Evolutionary conservation across 2,329 filamentous ascomycete genomes (phyloP), one percentile per base, ranked within the genome.

Genomic region (Stemphylium lycopersici): DNA sequence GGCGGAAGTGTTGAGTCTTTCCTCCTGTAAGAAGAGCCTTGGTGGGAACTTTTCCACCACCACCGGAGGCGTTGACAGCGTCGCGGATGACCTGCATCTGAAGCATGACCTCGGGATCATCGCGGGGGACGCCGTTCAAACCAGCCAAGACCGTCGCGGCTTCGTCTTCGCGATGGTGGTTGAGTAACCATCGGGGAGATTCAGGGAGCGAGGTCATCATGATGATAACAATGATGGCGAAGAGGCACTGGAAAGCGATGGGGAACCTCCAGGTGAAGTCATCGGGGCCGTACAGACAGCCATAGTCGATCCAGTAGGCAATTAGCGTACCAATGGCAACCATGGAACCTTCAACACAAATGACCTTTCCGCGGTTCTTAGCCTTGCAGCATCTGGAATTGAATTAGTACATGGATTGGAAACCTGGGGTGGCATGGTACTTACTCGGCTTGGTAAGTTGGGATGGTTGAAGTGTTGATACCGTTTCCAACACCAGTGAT

Each of bases 11-110:
- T 74, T 88, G 85, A 0, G 83, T 85, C 74, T 84, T 85, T 59
- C 85, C 85, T 48, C 80, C 78, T 3, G 83, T 87, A 61, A 87
- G 86, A 76, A 10, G 83, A 79, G 62, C 79, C 43, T 74, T 74
- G 49, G 70, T 75, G 5, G 61, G 59, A 44, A 68, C 68, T 58
- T 75, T 71, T 16, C 73, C 71, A 32, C 67, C 64, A 49, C 69
- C 70, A 33, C 74, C 73, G 43, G 73, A 65, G 16, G 68, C 68
- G 22, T 66, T 69, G 54, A 78, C 74, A 48, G 70, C 71, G 61
- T 91, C 87, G 12, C 85, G 74, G 12, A 89, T 86, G 0, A 88
- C 84, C 34, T 86, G 81, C 66, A 84, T 81, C 73, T 89, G 84
- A 8, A 80, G 59, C 45, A 80, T 75, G 3, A 85, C 84, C 63